A percentile compares a stretch with the other conserved stretches of the same genome.
Conservation (phyloP, 176 grass and related monocot species). For the Raddia distichophylla region DNA sequence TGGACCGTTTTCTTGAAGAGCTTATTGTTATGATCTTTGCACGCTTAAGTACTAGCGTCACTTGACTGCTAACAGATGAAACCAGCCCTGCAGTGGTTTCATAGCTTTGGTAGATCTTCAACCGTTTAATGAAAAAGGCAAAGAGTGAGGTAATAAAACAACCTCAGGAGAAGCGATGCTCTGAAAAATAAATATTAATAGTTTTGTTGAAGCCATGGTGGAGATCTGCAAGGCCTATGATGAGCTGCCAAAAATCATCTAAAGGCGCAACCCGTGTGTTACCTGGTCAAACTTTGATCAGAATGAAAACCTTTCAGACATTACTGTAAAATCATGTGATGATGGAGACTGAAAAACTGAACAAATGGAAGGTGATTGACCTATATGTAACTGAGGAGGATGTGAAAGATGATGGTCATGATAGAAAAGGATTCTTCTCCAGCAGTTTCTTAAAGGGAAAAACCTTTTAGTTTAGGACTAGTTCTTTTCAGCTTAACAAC, state of each 20-base stretch:
- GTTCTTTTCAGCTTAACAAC: no score
- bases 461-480: conserved; percentile 33
- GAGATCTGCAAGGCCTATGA: conserved; percentile 45
- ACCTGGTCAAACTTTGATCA: conserved; percentile 43
- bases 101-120: conserved; percentile 78
- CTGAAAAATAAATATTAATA: conserved; percentile 47
- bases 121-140: conserved; percentile 70
- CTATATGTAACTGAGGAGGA: conserved; percentile 28
- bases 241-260: conserved; percentile 56
- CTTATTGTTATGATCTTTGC: conserved; percentile 16
- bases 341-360: conserved; percentile 45
- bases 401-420: conserved; percentile 35
- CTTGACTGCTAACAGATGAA: conserved; percentile 35
- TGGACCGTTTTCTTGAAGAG: background rate
- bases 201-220: no score
- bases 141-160: conserved; percentile 64
- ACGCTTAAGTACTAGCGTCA: conserved; percentile 22
- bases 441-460: conserved; percentile 53
- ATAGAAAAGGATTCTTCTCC: conserved; percentile 31
- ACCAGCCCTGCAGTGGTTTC: conserved; percentile 69
- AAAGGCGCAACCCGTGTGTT: conserved; percentile 36
- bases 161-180: conserved; percentile 61
- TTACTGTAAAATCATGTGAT: conserved; percentile 51
- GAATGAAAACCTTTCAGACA: conserved; percentile 47
- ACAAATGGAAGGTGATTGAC: conserved; percentile 42